phyloP scores from a whole-genome alignment of 345 rosid genomes.

The Atalantia buxifolia region DNA sequence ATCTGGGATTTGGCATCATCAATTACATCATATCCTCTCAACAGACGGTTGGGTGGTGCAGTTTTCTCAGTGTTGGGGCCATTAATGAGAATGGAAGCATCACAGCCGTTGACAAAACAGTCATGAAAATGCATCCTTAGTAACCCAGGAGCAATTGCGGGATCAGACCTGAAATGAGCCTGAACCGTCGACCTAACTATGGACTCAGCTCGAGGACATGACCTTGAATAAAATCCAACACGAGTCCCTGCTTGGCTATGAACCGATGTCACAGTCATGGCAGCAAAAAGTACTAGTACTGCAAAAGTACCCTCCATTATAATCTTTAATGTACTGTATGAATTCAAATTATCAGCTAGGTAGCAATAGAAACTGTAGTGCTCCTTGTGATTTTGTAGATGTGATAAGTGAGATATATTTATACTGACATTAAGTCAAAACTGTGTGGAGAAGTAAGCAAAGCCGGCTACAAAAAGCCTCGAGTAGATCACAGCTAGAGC shows the following conservation, averaged over 20 bases:
- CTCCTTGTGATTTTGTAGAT: not conserved
- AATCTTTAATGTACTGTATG: not conserved
- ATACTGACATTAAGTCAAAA: not conserved
- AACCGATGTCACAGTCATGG: conserved; percentile 10
- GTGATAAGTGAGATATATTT: not conserved
- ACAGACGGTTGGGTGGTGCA: conserved; percentile 36
- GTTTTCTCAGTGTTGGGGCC: conserved; percentile 48
- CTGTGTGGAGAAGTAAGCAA: not conserved
- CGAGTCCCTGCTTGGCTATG: conserved; percentile 23
- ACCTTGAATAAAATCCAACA: conserved; percentile 34
- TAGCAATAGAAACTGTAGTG: too few relatives aligned
- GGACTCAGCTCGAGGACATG: conserved; percentile 48
- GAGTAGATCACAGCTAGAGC: not conserved
- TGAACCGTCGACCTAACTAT: conserved; percentile 35
- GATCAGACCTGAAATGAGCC: conserved; percentile 26
- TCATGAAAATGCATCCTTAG: conserved; percentile 63
- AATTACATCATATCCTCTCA: conserved; percentile 48
- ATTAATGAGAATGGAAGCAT: conserved; percentile 43
- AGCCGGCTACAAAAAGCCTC: not conserved
- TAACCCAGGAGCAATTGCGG: conserved; percentile 40
- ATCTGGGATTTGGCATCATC: conserved; percentile 47
- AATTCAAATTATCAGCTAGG: not conserved
- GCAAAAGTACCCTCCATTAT: not conserved
- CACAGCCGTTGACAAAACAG: conserved; percentile 50
- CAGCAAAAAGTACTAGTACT: not conserved